Base-by-base conservation (phyloP, 2,329 filamentous ascomycete genomes). In the Trichoderma asperellum region DNA sequence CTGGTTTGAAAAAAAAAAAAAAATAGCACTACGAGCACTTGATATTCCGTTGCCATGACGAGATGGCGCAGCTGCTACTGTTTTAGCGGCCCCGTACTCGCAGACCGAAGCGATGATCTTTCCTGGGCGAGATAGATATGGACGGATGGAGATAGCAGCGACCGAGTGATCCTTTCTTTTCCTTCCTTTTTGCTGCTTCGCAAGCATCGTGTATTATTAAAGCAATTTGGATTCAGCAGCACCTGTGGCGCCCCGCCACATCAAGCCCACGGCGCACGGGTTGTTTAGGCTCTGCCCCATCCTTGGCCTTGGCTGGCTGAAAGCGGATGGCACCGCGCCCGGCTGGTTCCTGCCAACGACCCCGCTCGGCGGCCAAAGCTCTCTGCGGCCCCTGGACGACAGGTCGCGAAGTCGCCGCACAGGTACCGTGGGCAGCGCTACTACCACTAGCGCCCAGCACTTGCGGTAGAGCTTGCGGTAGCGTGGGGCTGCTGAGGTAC, bases 251-350 rank as follows among this genome's bases (percentile, higher is more conserved):
- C 24, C 24, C 24, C 24, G 24, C 24, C 24, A 24, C 24, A 24
- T 24, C 24, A 24, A 24, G 24, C 24, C 24, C 24, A 24, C 24
- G 24, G 24, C 24, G 24, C 24, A 24, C 24, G 24, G 24, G 24
- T 3, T 24, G 24, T 24, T 60, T 56, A 49, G 32, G 27, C 57
- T 61, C 65, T 32, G 21, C n/a, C 59, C 37, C 37, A 43, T 43
- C 37, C 37, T 32, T 7, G 18, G 37, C 37, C 53, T 49, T 56
- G 67, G 18, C 60, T 69, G 60, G 67, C 68, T 69, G 68, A 67
- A 69, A 69, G 68, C 61, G 68, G 68, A 69, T 69, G 62, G 68
- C 68, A 57, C 57, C 62, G 63, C 62, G 53, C 61, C 47, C 65
- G 57, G 61, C 62, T 57, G 49, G 66, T 49, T 57, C 55, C 68